Evolutionary conservation across 176 grass and related monocot species (phyloP), one percentile per base, ranked within the genome.

Genomic region (Rhynchospora pubera): DNA sequence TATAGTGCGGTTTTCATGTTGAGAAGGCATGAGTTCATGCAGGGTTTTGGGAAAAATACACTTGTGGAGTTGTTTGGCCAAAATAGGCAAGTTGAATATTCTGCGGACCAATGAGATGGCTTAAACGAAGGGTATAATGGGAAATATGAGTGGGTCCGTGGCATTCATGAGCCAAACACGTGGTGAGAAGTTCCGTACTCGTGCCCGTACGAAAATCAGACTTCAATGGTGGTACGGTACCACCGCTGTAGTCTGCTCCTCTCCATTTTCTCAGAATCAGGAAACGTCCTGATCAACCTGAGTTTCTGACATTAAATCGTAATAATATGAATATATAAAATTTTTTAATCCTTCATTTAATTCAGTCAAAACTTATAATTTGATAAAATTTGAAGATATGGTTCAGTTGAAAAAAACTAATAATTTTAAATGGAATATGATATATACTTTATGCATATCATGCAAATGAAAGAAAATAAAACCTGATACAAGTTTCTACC

Each of bases 11-110:
- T 81, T 30, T 62, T 64, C 18, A 64, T 57, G 8, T 59, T 22
- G 21, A 24, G 15, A 64, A 62, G 16, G 78, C 57, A 48, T 64
- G 57, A 81, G 63, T 81, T 81, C 58, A 63, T 64, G 78, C 58
- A 63, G 30, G 6, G 10, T 19, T 5, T 2, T 23, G 19, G 53
- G 5, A 44, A 32, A 60, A 5, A 79, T 60, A 28, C 1, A 47
- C 53, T 76, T 28, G 11, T 11, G 11, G 19, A 24, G 47, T 30
- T 0, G 6, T 51, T 76, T 76, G 71, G 26, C 71, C 52, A 28
- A 26, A 16, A 53, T 76, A 30, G 77, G 9, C 77, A 80, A 3
- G 77, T 80, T 80, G 57, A 80, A 45, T 42, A 13, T 22, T 23
- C 6, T 2, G 44, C 5, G 10, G 15, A 60, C 77, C 18, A 80